phyloP scores from a whole-genome alignment of 1,284 basidiomycete genomes.

The Leccinum solheimii region DNA sequence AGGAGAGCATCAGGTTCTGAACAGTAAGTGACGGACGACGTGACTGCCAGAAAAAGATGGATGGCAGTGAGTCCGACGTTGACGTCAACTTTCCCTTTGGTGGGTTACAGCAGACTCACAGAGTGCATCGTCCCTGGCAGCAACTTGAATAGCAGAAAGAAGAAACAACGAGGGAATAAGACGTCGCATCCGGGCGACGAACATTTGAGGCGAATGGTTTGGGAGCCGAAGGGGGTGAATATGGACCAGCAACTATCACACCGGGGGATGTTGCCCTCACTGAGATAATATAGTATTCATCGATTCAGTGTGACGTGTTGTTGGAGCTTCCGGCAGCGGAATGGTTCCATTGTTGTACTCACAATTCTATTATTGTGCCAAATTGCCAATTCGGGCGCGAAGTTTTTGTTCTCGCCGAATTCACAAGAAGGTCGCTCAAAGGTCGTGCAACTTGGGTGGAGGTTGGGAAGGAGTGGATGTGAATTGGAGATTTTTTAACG shows the following conservation, averaged over 20 bases:
- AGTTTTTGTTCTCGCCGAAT: conserved; percentile 22
- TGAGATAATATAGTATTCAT: conserved; percentile 24
- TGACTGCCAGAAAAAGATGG: conserved; percentile 47
- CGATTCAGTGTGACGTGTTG: conserved; percentile 19
- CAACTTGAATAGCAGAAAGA: conserved; percentile 41
- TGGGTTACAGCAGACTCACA: conserved; percentile 46
- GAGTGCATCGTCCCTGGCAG: conserved; percentile 52
- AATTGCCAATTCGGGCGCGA: conserved; percentile 8
- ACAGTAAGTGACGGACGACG: conserved; percentile 88
- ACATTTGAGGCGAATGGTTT: conserved; percentile 42
- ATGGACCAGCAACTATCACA: conserved; percentile 34
- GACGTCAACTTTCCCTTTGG: background rate
- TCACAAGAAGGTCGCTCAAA: background rate
- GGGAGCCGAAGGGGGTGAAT: conserved; percentile 20
- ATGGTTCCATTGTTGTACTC: conserved; percentile 36
- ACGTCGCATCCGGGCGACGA: conserved; percentile 73
- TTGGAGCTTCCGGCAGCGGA: conserved; percentile 3
- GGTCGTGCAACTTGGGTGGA: background rate
- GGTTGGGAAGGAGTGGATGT: background rate
- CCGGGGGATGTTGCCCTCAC: conserved; percentile 7
- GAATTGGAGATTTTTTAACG: background rate
- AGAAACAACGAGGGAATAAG: conserved; percentile 44
- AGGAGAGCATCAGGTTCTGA: conserved; percentile 77
- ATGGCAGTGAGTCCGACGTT: background rate
- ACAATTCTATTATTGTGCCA: conserved; percentile 36